phyloP scores from a whole-genome alignment of 352 stramenopile species.

The Pythium volutum region DNA sequence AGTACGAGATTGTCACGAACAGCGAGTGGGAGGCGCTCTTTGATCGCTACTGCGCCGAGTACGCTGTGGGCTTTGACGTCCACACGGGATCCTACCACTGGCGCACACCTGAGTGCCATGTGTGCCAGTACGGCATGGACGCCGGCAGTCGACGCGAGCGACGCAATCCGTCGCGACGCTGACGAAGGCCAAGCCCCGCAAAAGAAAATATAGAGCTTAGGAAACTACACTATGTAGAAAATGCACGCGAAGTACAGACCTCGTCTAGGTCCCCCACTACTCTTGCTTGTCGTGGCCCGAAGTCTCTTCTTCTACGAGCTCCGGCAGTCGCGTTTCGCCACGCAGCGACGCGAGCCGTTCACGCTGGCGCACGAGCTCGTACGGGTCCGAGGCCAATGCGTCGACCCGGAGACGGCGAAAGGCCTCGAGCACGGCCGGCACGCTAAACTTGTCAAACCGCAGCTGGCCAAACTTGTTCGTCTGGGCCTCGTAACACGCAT shows the following conservation, averaged over 20 bases:
- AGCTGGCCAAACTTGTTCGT: constrained; percentile 35
- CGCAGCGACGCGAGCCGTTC: constrained; percentile 13
- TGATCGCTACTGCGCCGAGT: constrained; percentile 74
- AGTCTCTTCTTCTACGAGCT: constrained; percentile 28
- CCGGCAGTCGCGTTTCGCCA: constrained; percentile 19
- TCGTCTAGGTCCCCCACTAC: neutral
- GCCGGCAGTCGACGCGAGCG: constrained; percentile 30
- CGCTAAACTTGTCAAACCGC: constrained; percentile 45
- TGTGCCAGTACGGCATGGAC: constrained; percentile 78
- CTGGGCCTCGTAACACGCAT: constrained; percentile 50
- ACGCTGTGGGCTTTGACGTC: constrained; percentile 79
- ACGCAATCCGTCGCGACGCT: constrained; percentile 44
- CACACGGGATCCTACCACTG: constrained; percentile 80
- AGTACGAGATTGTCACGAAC: constrained; percentile 86
- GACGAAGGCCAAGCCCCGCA: too few species aligned
- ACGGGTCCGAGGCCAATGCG: neutral
- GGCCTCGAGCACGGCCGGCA: constrained; percentile 50
- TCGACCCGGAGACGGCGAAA: constrained; percentile 37
- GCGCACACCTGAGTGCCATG: constrained; percentile 71
- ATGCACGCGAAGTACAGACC: neutral
- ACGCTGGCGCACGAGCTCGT: constrained; percentile 7
- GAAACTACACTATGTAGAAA: constrained; percentile 1
- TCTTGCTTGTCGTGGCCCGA: constrained; percentile 5
- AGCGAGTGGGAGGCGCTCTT: constrained; percentile 83
- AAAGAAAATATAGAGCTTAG: neutral